A percentile compares a stretch with the other conserved stretches of the same genome.
Evolutionary conservation across 1,284 basidiomycete species (phyloP).

Genomic region (Taiwanofungus camphoratus): DNA sequence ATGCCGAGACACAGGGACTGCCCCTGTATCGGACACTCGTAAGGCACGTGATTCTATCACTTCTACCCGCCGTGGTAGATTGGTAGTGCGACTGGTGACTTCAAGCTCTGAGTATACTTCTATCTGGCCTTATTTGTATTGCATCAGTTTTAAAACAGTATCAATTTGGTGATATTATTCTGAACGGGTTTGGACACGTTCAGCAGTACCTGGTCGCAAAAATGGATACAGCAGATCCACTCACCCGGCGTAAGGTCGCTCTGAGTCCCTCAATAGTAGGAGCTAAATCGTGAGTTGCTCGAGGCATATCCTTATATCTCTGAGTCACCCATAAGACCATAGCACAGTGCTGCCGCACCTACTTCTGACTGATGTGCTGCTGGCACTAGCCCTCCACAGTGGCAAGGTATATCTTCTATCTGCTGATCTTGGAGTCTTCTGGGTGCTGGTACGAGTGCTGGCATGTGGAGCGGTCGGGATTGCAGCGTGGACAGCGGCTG

Average conservation of each 20-base stretch:
- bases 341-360: constrained; percentile 48
- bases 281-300: constrained; percentile 45
- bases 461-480: constrained; percentile 58
- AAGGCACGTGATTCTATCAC: too few relatives aligned
- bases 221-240: constrained; percentile 64
- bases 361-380: constrained; percentile 51
- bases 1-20: too few relatives aligned
- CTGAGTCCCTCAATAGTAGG: constrained; percentile 47
- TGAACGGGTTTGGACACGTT: not conserved
- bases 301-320: too few relatives aligned
- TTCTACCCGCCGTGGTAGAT: too few relatives aligned
- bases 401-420: constrained; percentile 61
- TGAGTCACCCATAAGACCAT: too few relatives aligned
- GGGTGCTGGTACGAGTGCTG: constrained; percentile 65
- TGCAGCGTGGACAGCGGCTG: constrained; percentile 50
- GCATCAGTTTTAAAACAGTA: too few relatives aligned
- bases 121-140: too few relatives aligned
- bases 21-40: too few relatives aligned
- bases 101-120: too few relatives aligned
- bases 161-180: not conserved
- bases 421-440: constrained; percentile 63
- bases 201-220: too few relatives aligned
- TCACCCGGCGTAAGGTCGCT: constrained; percentile 62
- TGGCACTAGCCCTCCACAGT: constrained; percentile 55
- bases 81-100: too few relatives aligned